A percentile compares a stretch with the other conserved stretches of the same genome.
Conservation (phyloP, 2,329 filamentous ascomycete genomes). For the Paraphoma sp. region DNA sequence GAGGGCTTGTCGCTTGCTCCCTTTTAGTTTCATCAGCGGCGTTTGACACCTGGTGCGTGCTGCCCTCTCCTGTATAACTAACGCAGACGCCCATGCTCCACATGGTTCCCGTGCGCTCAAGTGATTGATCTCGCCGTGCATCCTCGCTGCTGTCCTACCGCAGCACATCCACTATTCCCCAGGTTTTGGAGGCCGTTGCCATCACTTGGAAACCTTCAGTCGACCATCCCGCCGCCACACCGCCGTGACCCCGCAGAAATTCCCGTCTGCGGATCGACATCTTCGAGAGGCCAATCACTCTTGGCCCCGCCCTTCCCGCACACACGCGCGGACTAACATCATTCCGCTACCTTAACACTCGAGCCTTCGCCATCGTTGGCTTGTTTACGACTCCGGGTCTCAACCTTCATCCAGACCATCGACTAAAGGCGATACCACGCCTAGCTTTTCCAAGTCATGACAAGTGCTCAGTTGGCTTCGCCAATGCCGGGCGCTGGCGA, state of each 20-base stretch:
- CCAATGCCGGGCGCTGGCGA: slow-evolving; percentile 32
- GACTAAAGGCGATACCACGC: background rate
- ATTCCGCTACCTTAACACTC: slow-evolving; percentile 14
- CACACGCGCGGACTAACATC: slow-evolving; percentile 24
- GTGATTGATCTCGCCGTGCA: slow-evolving; percentile 20
- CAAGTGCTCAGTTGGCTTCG: slow-evolving; percentile 23
- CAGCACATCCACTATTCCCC: slow-evolving; percentile 4
- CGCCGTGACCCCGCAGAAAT: slow-evolving; percentile 18
- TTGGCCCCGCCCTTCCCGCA: slow-evolving; percentile 31
- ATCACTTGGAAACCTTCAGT: background rate
- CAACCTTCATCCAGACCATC: background rate
- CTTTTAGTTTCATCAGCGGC: slow-evolving; percentile 26
- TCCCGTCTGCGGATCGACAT: slow-evolving; percentile 35
- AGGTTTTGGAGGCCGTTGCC: slow-evolving; percentile 3
- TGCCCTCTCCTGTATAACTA: slow-evolving; percentile 31
- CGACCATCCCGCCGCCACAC: background rate
- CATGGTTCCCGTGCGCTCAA: slow-evolving; percentile 30
- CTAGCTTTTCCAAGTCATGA: slow-evolving; percentile 22
- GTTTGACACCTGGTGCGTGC: slow-evolving; percentile 45
- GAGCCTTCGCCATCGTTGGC: too few relatives aligned
- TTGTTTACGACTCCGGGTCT: background rate
- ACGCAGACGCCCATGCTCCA: slow-evolving; percentile 35
- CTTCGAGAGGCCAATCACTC: slow-evolving; percentile 35
- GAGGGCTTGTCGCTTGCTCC: slow-evolving; percentile 32
- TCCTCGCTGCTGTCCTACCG: slow-evolving; percentile 14